Evolutionary conservation across 2,329 filamentous ascomycete species (phyloP), one percentile per base, ranked within the genome.

Genomic region (Ophiostoma montium): DNA sequence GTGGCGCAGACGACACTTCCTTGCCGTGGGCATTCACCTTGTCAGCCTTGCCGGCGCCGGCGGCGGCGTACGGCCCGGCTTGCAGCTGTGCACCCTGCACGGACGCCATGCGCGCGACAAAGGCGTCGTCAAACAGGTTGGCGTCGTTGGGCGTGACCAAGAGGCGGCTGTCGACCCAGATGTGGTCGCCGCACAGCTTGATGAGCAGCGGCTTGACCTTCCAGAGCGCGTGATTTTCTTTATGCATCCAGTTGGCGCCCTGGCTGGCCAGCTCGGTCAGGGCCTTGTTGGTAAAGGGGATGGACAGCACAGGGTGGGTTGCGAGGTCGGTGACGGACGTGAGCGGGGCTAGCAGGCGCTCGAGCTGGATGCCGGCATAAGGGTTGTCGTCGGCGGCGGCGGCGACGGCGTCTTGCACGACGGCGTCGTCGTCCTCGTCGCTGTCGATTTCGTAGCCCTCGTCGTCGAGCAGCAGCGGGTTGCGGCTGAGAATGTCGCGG

Each of bases 391-490:
- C 80, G 33, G 79, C 74, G n/a, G 79, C 78, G 4, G 74, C 67
- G 42, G 76, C 70, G 45, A 76, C 67, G 38, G 79, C 80, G 45
- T 81, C 76, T 54, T 74, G 72, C 19, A 78, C 63, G 50, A 72
- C 74, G 38, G 81, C 76, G 52, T 80, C 76, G 52, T 80, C 53
- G 50, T 84, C 80, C 52, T 86, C 82, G 53, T 82, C 79, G 60
- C 78, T 82, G 38, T 86, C 81, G 49, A 87, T 69, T 54, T 86
- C 79, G 60, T 84, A 87, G 54, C 85, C 85, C 57, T 90, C 84
- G 42, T 86, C 79, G 64, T 90, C 85, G 55, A 85, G 69, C 43
- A 85, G 70, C 11, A 77, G 75, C 5, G 83, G 82, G 57, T 88
- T 90, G 56, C 76, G 77, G 62, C 78, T 78, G 54, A 94, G 79